Percentiles rank a stretch among this genome's conserved stretches.
Evolutionary conservation across 2,329 filamentous ascomycete genomes (phyloP).

Genomic region (Pseudogymnoascus sp.): DNA sequence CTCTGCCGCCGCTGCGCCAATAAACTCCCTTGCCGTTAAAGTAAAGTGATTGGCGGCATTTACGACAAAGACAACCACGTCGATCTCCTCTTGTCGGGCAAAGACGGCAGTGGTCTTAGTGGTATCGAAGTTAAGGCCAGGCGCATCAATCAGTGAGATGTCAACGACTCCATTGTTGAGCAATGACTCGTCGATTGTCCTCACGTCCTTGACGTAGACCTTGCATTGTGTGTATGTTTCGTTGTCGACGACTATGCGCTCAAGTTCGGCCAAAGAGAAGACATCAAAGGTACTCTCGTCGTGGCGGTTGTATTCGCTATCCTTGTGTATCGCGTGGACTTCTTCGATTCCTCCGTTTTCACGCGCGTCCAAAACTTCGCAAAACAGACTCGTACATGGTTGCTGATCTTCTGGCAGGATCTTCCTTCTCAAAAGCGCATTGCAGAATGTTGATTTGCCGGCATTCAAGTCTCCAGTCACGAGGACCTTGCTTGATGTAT

Average conservation of each 20-base stretch:
- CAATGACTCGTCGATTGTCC: constrained; percentile 83
- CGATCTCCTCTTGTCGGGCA: constrained; percentile 94
- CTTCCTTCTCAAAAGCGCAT: constrained; percentile 87
- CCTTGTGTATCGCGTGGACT: constrained; percentile 87
- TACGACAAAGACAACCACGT: constrained; percentile 97
- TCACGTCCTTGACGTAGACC: constrained; percentile 86
- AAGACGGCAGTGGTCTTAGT: constrained; percentile 97
- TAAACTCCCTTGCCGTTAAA: constrained; percentile 94
- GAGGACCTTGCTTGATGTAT: constrained; percentile 93
- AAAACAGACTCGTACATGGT: constrained; percentile 97
- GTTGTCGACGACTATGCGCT: constrained; percentile 85
- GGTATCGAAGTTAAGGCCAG: constrained; percentile 90
- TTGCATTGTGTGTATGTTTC: constrained; percentile 90
- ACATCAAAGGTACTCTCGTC: constrained; percentile 94
- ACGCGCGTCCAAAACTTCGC: constrained; percentile 85
- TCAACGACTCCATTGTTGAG: constrained; percentile 97
- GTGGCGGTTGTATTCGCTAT: constrained; percentile 71
- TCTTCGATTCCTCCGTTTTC: constrained; percentile 90
- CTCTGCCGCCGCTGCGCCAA: constrained; percentile 87
- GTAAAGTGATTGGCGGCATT: constrained; percentile 98
- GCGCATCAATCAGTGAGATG: constrained; percentile 94
- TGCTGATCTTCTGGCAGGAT: constrained; percentile 94
- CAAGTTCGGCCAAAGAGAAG: constrained; percentile 68
- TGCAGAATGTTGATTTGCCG: constrained; percentile 98
- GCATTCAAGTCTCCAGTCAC: constrained; percentile 95